Percentiles rank a stretch among this genome's conserved stretches.
These are phyloP conservation scores for Chrysoporthe cubensis DNA, from an alignment of 2,329 filamentous ascomycete species.

Conservation along the genomic window DNA sequence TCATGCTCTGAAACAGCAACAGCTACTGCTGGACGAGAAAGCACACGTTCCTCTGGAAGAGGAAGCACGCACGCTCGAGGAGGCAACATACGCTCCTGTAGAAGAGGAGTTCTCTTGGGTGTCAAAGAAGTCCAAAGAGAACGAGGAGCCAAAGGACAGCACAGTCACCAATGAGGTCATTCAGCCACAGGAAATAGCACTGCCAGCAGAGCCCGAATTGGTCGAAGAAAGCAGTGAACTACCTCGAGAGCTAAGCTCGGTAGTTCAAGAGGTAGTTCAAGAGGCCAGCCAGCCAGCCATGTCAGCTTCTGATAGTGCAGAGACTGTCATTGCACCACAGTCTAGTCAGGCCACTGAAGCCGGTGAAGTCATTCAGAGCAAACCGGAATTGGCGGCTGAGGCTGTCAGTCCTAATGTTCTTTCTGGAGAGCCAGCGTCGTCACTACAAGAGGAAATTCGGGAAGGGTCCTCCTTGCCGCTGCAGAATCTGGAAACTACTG, in stretches of 20 bases:
- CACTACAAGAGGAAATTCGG: neutral
- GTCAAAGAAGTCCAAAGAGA: conserved; percentile 40
- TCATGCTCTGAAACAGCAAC: neutral
- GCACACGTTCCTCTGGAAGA: conserved; percentile 30
- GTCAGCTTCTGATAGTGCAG: neutral
- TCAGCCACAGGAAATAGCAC: conserved; percentile 6
- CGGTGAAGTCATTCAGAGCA: neutral
- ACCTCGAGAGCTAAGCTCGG: neutral
- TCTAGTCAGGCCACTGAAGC: neutral
- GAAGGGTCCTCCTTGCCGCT: neutral
- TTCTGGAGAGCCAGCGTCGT: neutral
- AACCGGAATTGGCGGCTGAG: neutral
- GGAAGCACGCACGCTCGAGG: neutral
- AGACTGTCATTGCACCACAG: neutral
- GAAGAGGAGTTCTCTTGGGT: conserved; percentile 30
- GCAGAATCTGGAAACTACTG: neutral
- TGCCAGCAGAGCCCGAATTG: neutral
- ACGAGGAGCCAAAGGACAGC: conserved; percentile 32
- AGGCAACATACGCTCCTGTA: conserved; percentile 23
- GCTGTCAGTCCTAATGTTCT: neutral
- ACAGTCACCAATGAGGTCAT: neutral
- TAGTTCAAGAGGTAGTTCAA: neutral
- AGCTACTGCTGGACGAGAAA: conserved; percentile 27
- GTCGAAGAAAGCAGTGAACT: neutral
- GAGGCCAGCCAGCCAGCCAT: neutral